Evolutionary conservation across 495 filamentous ascomycete species (phyloP), one percentile per base, ranked within the genome.

Genomic region (Aspergillus mulundensis): DNA sequence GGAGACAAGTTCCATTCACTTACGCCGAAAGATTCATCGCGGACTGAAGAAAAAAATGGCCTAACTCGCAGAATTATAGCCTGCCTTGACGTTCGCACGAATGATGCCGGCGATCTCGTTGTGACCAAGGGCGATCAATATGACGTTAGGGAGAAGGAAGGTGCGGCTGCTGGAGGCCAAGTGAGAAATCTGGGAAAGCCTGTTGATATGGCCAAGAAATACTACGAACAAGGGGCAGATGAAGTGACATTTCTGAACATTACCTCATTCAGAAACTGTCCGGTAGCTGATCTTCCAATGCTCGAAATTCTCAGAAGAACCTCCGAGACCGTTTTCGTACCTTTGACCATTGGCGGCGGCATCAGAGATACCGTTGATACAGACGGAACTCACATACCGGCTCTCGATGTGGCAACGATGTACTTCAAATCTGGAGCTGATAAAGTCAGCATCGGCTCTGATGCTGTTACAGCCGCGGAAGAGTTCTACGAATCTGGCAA

Each of bases 41-140:
- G 60, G 23, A 56, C 50, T 34, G 63, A 66, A 36, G 74, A 74
- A 42, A 72, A 68, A 23, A 70, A 87, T 60, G 95, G 94, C 0
- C 73, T 97, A 48, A 98, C 95, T 14, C 78, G 89, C 49, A 80
- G 94, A 47, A 83, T 98, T 8, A 97, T 98, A 65, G 94, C 95
- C 3, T 98, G 94, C 65, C 82, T 98, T 15, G 94, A 98, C 67
- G 94, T 98, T 25, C 87, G 94, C 8, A 83, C 94, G n/a, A 97
- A 98, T 67, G 95, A 98, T 68, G 77, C 87, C 45, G 95, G 95
- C 5, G 95, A 97, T 69, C 73, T 98, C 16, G 95, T 98, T 0
- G 94, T 98, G 15, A 98, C 94, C 5, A 98, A 98, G 72, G 94
- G 94, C 8, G 94, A 98, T 67, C 94, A 97, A 65, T 98, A 98